A percentile compares a stretch with the other conserved stretches of the same genome.
Conservation (phyloP, 768 basidiomycete species). For the Rhizopogon roseolus region DNA sequence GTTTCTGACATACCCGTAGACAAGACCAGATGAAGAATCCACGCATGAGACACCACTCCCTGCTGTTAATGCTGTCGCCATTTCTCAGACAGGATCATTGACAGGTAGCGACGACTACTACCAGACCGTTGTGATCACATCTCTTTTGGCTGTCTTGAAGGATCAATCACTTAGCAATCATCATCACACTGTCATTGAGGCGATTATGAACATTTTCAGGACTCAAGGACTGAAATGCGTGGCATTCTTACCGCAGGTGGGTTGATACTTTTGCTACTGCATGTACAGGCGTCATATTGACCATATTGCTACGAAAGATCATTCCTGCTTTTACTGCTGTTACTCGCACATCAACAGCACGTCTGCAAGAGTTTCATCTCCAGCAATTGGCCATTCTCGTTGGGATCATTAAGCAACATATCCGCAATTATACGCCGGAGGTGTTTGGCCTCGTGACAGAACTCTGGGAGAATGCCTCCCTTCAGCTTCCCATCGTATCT, state of each 20-base stretch:
- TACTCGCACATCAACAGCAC: constrained; percentile 73
- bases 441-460: constrained; percentile 84
- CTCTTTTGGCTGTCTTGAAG: constrained; percentile 80
- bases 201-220: constrained; percentile 98
- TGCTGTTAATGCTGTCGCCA: constrained; percentile 64
- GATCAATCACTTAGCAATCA: constrained; percentile 83
- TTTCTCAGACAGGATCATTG: constrained; percentile 54
- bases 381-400: constrained; percentile 95
- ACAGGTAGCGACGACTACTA: constrained; percentile 91
- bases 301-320: constrained; percentile 46
- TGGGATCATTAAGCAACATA: constrained; percentile 94
- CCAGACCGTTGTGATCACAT: constrained; percentile 90
- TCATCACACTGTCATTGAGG: constrained; percentile 93
- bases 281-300: not conserved
- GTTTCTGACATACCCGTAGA: constrained; percentile 28
- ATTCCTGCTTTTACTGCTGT: constrained; percentile 93
- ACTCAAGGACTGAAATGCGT: constrained; percentile 97
- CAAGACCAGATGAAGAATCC: constrained; percentile 60
- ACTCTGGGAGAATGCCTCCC: constrained; percentile 79
- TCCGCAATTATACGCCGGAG: constrained; percentile 85
- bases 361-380: constrained; percentile 88
- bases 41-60: constrained; percentile 54
- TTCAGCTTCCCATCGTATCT: constrained; percentile 89
- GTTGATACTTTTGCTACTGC: constrained; percentile 9
- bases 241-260: constrained; percentile 87